Evolutionary conservation across 202 grass and related monocot species (phyloP).

Genomic region (Zizania palustris): DNA sequence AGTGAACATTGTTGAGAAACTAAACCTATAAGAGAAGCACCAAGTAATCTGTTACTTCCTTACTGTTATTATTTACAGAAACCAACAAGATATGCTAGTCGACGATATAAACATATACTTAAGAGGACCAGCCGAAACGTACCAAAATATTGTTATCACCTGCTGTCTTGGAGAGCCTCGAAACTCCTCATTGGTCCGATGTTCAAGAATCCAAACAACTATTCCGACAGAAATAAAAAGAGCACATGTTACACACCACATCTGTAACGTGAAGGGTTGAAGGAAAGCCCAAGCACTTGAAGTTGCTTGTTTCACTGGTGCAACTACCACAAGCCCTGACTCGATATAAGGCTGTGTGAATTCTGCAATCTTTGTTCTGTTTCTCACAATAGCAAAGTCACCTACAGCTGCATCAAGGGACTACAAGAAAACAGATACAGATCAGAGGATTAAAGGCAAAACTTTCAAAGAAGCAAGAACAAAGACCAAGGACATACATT

Average conservation of each 20-base stretch:
- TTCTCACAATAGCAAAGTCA: conserved; percentile 84
- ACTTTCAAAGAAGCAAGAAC: conserved; percentile 30
- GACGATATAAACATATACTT: conserved; percentile 1
- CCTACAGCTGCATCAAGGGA: conserved; percentile 89
- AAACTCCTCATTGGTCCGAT: conserved; percentile 74
- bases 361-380: conserved; percentile 71
- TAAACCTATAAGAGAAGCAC: conserved; percentile 72
- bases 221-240: conserved; percentile 82
- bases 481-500: conserved; percentile 62
- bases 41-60: conserved; percentile 30
- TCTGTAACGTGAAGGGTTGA: conserved; percentile 83
- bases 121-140: conserved; percentile 31
- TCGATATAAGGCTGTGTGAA: conserved; percentile 88
- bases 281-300: conserved; percentile 90
- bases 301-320: conserved; percentile 41
- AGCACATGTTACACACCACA: conserved; percentile 78
- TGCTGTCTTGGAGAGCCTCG: conserved; percentile 64
- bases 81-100: conserved; percentile 4
- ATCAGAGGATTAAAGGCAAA: conserved; percentile 39
- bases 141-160: conserved; percentile 84
- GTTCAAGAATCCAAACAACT: conserved; percentile 94
- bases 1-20: conserved; percentile 93
- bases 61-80: conserved; percentile 19
- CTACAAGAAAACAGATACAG: conserved; percentile 47
- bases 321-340: conserved; percentile 81